Base-by-base conservation (phyloP, 495 filamentous ascomycete genomes). In the Friedmanniomyces simplex region DNA sequence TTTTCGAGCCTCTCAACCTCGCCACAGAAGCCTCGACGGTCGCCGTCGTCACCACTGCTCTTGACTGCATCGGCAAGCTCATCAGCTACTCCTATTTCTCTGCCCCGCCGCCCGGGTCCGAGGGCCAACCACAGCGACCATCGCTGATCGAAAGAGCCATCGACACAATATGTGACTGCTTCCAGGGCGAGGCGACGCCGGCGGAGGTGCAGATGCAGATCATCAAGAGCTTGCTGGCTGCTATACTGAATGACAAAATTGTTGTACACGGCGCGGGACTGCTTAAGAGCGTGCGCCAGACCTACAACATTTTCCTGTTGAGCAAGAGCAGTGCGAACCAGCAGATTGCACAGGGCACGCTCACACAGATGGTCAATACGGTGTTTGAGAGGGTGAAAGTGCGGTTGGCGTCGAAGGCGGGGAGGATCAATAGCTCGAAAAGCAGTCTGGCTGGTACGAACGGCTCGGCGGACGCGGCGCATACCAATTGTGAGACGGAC, bases 61-160 rank as follows among this genome's bases (percentile, higher is more conserved):
- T 99, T 63, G 94, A 99, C 71, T 97, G 90, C 68, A 96, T 99
- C 64, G 94, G 95, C 55, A 99, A 97, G n/a, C 81, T 99, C 39
- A 96, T 97, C 62, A 95, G 91, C 60, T 97, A 94, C 69, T 95
- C 93, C 16, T 96, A 96, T 76, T 97, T 99, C 69, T 89, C 91
- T 7, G 79, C 87, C 39, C 83, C 89, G 32, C 72, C 81, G 49
- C 71, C 68, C 43, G 59, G 67, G 43, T 57, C 58, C 55, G 53
- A 60, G 7, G 30, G 3, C 34, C 71, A 73, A 42, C 68, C 67
- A 25, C 63, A 70, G 12, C 56, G 54, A 46, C 69, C 80, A 6
- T 85, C 88, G 1, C 75, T 99, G 67, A 96, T 99, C 68, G 94
- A 99, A 69, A 82, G 90, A 61, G 94, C 94, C 46, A 99, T 99